Evolutionary conservation across 2,329 filamentous ascomycete genomes (phyloP).

Genomic region (Boeremia lycopersici): DNA sequence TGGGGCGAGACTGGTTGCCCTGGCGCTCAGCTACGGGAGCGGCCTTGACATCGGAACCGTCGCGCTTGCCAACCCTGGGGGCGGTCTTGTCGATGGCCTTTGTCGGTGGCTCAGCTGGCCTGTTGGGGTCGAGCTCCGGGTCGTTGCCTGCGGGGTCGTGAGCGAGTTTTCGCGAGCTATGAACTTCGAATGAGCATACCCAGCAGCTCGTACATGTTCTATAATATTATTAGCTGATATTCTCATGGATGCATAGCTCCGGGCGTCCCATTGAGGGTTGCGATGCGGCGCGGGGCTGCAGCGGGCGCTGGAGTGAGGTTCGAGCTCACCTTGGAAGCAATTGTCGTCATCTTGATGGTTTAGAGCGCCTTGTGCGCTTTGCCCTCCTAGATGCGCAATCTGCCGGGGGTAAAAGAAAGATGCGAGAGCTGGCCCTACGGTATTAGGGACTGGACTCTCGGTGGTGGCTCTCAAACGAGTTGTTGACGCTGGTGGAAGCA

Average conservation of each 20-base stretch:
- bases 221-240: constrained; percentile 46
- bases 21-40: constrained; percentile 46
- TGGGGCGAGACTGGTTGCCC: constrained; percentile 36
- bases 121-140: constrained; percentile 74
- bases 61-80: constrained; percentile 82
- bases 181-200: constrained; percentile 64
- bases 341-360: constrained; percentile 49
- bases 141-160: constrained; percentile 64
- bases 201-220: constrained; percentile 99
- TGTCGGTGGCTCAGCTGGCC: constrained; percentile 76
- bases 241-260: not conserved
- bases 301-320: constrained; percentile 16
- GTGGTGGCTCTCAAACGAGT: constrained; percentile 35
- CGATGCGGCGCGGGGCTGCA: constrained; percentile 14
- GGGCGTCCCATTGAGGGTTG: constrained; percentile 16
- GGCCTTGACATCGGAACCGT: constrained; percentile 72
- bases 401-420: constrained; percentile 37
- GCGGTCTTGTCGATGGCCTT: constrained; percentile 87
- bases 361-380: constrained; percentile 54
- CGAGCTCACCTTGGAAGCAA: constrained; percentile 52
- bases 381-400: constrained; percentile 51
- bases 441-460: constrained; percentile 49
- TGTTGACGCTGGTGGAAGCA: constrained; percentile 38
- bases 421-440: constrained; percentile 49
- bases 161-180: constrained; percentile 23